Percentiles rank a stretch among this genome's conserved stretches.
Conservation (phyloP, 345 rosid species). For the Linum usitatissimum region DNA sequence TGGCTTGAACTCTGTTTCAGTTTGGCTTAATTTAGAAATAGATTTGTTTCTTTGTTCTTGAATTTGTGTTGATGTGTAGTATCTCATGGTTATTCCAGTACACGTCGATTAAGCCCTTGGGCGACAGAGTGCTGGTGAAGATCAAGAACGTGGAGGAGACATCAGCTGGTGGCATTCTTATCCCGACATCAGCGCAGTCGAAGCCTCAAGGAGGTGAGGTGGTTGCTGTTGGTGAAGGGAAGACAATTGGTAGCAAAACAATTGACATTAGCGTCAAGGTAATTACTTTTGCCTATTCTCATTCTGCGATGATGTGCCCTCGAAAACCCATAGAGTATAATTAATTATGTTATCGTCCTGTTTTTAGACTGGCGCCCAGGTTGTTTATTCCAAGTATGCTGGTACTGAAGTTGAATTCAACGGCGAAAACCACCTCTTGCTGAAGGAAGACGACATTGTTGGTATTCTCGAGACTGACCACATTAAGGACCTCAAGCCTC, state of each 20-base stretch:
- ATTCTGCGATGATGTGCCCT: constrained; percentile 1
- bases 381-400: constrained; percentile 78
- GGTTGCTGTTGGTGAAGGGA: constrained; percentile 87
- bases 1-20: background rate
- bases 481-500: constrained; percentile 83
- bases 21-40: background rate
- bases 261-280: constrained; percentile 51
- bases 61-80: background rate
- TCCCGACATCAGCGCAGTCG: constrained; percentile 72
- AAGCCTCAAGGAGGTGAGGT: constrained; percentile 95
- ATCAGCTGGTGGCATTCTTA: constrained; percentile 73
- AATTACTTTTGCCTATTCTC: background rate
- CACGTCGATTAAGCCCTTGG: constrained; percentile 71
- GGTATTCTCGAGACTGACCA: constrained; percentile 92
- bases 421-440: constrained; percentile 65
- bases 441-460: constrained; percentile 88
- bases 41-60: background rate
- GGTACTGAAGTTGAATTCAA: constrained; percentile 84
- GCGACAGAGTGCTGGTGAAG: constrained; percentile 78
- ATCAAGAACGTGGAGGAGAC: constrained; percentile 76
- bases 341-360: background rate
- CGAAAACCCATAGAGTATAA: background rate
- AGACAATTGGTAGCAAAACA: constrained; percentile 48
- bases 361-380: constrained; percentile 60
- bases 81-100: constrained; percentile 30